Conservation (phyloP, 2,329 filamentous ascomycete species). For the Neonectria neomacrospora region DNA sequence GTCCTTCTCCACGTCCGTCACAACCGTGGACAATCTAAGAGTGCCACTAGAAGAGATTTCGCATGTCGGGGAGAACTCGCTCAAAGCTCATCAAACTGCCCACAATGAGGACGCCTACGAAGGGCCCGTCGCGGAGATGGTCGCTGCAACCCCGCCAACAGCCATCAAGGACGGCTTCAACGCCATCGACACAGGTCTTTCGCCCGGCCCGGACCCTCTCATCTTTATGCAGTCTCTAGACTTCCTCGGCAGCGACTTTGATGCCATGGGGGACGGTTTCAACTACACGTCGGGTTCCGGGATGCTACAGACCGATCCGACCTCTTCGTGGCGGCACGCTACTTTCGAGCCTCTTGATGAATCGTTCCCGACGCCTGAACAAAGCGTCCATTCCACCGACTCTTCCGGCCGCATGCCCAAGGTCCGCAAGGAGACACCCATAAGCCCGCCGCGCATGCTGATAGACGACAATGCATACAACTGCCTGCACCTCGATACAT, state of each 20-base stretch:
- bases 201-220: background rate
- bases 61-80: background rate
- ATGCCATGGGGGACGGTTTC: background rate
- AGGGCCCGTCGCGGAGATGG: no score
- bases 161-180: no score
- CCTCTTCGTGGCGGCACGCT: background rate
- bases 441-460: background rate
- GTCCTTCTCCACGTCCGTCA: background rate
- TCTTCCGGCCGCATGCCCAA: background rate
- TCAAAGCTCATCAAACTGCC: background rate
- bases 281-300: background rate
- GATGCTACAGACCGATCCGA: background rate
- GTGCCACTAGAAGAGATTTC: background rate
- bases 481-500: background rate
- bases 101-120: background rate
- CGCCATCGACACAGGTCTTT: background rate
- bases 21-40: background rate
- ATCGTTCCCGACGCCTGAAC: background rate
- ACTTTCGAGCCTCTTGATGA: background rate
- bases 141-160: no score
- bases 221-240: background rate
- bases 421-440: background rate
- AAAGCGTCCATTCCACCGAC: background rate
- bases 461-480: slow-evolving; percentile 1
- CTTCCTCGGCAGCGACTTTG: background rate